Evolutionary conservation across 176 grass and related monocot genomes (phyloP).

Genomic region (Lolium multiflorum): DNA sequence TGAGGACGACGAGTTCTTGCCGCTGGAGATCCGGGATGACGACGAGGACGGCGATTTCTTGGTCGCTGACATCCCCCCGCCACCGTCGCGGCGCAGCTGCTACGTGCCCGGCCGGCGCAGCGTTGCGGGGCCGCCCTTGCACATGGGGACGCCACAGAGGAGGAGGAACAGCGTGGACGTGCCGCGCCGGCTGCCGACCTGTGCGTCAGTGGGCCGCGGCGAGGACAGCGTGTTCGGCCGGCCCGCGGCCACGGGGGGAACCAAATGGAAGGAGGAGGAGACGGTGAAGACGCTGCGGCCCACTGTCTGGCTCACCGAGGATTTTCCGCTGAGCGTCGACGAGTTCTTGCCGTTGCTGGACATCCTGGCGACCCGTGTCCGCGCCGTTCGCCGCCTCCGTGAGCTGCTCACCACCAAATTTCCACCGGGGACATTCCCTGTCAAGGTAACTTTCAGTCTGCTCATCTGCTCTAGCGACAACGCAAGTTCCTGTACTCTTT

Average conservation of each 20-base stretch:
- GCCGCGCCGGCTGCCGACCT: slow-evolving; percentile 51
- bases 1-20: slow-evolving; percentile 72
- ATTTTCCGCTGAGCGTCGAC: slow-evolving; percentile 87
- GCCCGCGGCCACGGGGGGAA: slow-evolving; percentile 37
- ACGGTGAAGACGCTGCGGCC: slow-evolving; percentile 94
- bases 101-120: slow-evolving; percentile 68
- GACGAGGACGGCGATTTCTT: slow-evolving; percentile 89
- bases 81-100: slow-evolving; percentile 76
- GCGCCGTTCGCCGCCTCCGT: slow-evolving; percentile 83
- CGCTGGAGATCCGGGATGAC: slow-evolving; percentile 85
- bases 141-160: slow-evolving; percentile 55
- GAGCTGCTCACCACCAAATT: slow-evolving; percentile 98
- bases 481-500: neutral
- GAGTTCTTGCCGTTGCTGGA: slow-evolving; percentile 94
- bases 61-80: slow-evolving; percentile 79
- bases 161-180: slow-evolving; percentile 87
- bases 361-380: slow-evolving; percentile 84
- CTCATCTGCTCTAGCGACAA: neutral
- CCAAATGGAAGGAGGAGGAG: slow-evolving; percentile 96
- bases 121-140: slow-evolving; percentile 45
- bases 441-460: slow-evolving; percentile 68
- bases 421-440: slow-evolving; percentile 87
- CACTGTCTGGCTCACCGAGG: slow-evolving; percentile 92
- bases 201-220: slow-evolving; percentile 51
- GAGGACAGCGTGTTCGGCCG: slow-evolving; percentile 51